Percentiles rank a stretch among this genome's conserved stretches.
These are phyloP conservation scores for Pisolithus tinctorius DNA, from an alignment of 768 basidiomycete species.

Conservation along the genomic window DNA sequence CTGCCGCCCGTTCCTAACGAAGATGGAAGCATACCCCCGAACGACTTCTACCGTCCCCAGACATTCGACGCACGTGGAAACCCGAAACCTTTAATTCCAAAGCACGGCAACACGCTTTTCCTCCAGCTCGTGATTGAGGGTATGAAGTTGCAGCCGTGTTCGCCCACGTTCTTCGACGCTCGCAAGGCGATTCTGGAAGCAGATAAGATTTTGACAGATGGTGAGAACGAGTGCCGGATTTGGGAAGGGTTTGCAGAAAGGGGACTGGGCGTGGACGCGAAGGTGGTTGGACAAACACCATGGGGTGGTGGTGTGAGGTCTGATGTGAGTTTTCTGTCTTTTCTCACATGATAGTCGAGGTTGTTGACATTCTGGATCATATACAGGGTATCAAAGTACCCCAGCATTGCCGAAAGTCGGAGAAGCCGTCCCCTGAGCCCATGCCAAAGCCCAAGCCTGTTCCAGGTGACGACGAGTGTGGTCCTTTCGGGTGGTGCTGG, in stretches of 20 bases:
- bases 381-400: slow-evolving; percentile 37
- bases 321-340: slow-evolving; percentile 38
- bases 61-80: slow-evolving; percentile 29
- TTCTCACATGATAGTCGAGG: neutral
- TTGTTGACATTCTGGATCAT: slow-evolving; percentile 1
- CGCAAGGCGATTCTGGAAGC: slow-evolving; percentile 88
- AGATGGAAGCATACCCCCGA: slow-evolving; percentile 57
- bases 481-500: slow-evolving; percentile 19
- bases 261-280: slow-evolving; percentile 76
- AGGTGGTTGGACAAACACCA: slow-evolving; percentile 68
- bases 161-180: slow-evolving; percentile 85
- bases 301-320: slow-evolving; percentile 90
- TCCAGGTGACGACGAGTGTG: slow-evolving; percentile 29
- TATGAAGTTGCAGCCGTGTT: slow-evolving; percentile 94
- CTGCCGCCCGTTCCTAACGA: slow-evolving; percentile 72
- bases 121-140: slow-evolving; percentile 82
- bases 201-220: slow-evolving; percentile 83
- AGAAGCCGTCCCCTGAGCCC: slow-evolving; percentile 16
- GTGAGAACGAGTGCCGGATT: slow-evolving; percentile 85
- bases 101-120: slow-evolving; percentile 84
- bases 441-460: slow-evolving; percentile 22
- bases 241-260: slow-evolving; percentile 82
- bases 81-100: slow-evolving; percentile 66
- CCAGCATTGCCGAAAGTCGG: slow-evolving; percentile 25
- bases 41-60: slow-evolving; percentile 60